Evolutionary conservation across 352 stramenopile species (phyloP), one percentile per base, ranked within the genome.

Genomic region (Phytophthora chlamydospora): DNA sequence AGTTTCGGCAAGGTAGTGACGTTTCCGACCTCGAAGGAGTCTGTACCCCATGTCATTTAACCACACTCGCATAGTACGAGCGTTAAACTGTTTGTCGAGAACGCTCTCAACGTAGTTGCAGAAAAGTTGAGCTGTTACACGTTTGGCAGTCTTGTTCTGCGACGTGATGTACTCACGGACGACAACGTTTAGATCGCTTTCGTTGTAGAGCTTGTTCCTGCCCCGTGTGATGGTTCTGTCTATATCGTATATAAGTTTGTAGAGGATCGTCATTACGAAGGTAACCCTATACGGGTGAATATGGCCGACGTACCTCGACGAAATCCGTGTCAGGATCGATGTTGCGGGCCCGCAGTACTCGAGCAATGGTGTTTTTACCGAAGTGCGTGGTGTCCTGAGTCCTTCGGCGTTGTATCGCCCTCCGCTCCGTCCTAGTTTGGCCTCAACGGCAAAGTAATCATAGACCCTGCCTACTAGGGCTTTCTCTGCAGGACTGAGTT

Each of bases 11-110:
- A 56, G 38, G 43, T 56, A 56, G 1, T 56, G 19, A n/a, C 55
- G 55, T 2, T 9, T 32, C 14, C 44, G 44, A 4, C 29, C 45
- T 11, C 38, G 35, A 2, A 63, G 42, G 13, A 56, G 29, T 5
- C 19, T 35, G 27, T 53, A 61, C 12, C 34, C 33, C 53, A 61
- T 61, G 16, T 43, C 21, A 14, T 60, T 60, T 3, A 59, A 5
- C 40, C 51, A 58, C 2, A 40, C 29, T 13, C 49, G 13, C 49
- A 57, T 57, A 36, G 13, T 31, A 1, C 31, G 27, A 4, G 16
- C n/a, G 14, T 51, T 41, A n/a, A 38, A 45, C 11, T 13, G 12
- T 8, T 38, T 44, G 5, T 19, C 49, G 0, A 40, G 7, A 14
- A 47, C 14, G 8, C 12, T 6, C 12, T 59, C 51, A 9, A 59